Percentiles rank a stretch among this genome's conserved stretches.
Evolutionary conservation across 371 early-diverging fungal species (phyloP).

Genomic region (Mortierella sp.): DNA sequence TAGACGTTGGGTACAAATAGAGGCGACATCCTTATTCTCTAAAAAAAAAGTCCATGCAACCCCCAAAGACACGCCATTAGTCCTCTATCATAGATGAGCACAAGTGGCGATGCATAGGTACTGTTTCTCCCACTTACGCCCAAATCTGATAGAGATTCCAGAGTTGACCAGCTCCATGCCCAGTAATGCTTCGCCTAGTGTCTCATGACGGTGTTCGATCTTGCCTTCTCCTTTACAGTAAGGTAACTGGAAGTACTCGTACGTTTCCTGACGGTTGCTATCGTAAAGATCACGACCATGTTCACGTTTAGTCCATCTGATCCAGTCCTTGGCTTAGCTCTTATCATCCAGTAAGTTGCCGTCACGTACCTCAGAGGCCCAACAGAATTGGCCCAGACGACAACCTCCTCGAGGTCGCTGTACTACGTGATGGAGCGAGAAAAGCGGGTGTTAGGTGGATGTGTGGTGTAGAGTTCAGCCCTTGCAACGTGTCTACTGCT

Average conservation of each 20-base stretch:
- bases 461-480: neutral
- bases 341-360: neutral
- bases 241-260: conserved; percentile 80
- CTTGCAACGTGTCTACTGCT: too few relatives aligned
- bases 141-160: conserved; percentile 75
- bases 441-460: neutral
- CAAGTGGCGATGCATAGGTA: neutral
- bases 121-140: conserved; percentile 52
- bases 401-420: conserved; percentile 62
- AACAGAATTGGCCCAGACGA: conserved; percentile 83
- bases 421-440: conserved; percentile 55
- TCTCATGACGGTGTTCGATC: conserved; percentile 79
- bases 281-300: neutral
- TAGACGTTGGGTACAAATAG: conserved; percentile 57
- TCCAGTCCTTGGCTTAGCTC: neutral
- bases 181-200: conserved; percentile 83
- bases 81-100: neutral
- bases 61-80: neutral
- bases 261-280: conserved; percentile 80
- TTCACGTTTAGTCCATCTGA: neutral
- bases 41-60: neutral
- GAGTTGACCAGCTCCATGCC: conserved; percentile 81
- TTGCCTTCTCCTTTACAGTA: conserved; percentile 73
- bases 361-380: conserved; percentile 61
- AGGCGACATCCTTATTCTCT: conserved; percentile 19